Evolutionary conservation across 495 filamentous ascomycete species (phyloP).

Genomic region (Mytilinidion resinicola): DNA sequence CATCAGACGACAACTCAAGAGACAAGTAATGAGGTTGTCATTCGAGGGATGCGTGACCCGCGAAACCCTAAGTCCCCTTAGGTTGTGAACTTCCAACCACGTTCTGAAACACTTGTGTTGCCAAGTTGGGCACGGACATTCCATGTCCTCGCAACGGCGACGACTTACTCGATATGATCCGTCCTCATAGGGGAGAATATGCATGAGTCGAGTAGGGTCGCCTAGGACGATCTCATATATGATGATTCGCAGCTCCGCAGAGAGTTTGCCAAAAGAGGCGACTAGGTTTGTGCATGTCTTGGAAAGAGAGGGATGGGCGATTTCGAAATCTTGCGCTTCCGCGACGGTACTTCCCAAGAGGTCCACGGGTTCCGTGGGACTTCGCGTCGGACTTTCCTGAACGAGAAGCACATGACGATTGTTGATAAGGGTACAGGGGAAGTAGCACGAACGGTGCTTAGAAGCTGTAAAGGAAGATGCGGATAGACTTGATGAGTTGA

Average conservation of each 20-base stretch:
- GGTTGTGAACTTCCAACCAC: not conserved
- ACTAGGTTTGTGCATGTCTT: not conserved
- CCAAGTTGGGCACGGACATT: slow-evolving; percentile 4
- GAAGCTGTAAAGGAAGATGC: no score
- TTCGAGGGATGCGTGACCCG: not conserved
- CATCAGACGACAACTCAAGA: slow-evolving; percentile 7
- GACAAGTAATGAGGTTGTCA: slow-evolving; percentile 6
- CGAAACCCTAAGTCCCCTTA: not conserved
- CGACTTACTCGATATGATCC: not conserved
- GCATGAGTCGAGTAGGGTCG: slow-evolving; percentile 2
- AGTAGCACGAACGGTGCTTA: no score
- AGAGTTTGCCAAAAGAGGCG: slow-evolving; percentile 4
- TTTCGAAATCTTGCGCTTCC: not conserved
- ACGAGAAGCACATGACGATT: no score
- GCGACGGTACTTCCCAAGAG: no score
- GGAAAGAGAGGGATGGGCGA: not conserved
- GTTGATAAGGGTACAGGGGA: no score
- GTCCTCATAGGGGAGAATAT: slow-evolving; percentile 8
- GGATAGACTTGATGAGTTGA: no score
- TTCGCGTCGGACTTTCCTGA: no score
- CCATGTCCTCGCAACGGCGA: slow-evolving; percentile 8
- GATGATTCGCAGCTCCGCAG: slow-evolving; percentile 5
- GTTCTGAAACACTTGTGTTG: slow-evolving; percentile 11
- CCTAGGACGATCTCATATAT: slow-evolving; percentile 9
- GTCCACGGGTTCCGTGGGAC: no score